Conservation (phyloP, 495 filamentous ascomycete genomes). For the Astrothelium macrocarpum region DNA sequence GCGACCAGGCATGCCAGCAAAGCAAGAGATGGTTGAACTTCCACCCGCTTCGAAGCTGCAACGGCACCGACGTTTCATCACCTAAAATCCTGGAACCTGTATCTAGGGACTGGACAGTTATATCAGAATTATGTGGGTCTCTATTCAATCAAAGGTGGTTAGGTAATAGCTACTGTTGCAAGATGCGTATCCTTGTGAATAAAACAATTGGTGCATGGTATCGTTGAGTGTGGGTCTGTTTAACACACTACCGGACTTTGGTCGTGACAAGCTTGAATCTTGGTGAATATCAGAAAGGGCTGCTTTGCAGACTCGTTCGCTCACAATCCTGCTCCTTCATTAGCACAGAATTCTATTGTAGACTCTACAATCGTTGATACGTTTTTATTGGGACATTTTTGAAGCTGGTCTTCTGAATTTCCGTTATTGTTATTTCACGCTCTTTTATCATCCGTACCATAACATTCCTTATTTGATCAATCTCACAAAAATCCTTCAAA, state of each 20-base stretch:
- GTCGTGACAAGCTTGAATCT: background rate
- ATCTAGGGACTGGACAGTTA: too few relatives aligned
- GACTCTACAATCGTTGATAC: background rate
- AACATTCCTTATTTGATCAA: background rate
- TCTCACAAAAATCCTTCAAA: background rate
- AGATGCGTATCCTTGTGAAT: constrained; percentile 37
- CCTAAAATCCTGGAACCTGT: too few relatives aligned
- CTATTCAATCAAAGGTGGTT: background rate
- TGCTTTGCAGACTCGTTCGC: background rate
- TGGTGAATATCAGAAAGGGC: background rate
- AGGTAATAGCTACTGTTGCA: background rate
- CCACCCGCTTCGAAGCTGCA: too few relatives aligned
- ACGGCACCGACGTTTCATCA: too few relatives aligned
- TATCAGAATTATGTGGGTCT: too few relatives aligned
- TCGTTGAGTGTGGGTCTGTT: background rate
- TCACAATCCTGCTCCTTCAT: background rate
- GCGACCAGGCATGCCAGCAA: too few relatives aligned
- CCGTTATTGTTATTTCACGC: too few relatives aligned
- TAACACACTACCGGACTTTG: background rate
- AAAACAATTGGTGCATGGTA: constrained; percentile 26
- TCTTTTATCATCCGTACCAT: too few relatives aligned
- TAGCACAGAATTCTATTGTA: background rate
- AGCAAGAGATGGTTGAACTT: too few relatives aligned
- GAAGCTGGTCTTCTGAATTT: too few relatives aligned
- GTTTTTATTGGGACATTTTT: background rate